Conservation (phyloP, 2,329 filamentous ascomycete species). For the Diaporthe capsici region DNA sequence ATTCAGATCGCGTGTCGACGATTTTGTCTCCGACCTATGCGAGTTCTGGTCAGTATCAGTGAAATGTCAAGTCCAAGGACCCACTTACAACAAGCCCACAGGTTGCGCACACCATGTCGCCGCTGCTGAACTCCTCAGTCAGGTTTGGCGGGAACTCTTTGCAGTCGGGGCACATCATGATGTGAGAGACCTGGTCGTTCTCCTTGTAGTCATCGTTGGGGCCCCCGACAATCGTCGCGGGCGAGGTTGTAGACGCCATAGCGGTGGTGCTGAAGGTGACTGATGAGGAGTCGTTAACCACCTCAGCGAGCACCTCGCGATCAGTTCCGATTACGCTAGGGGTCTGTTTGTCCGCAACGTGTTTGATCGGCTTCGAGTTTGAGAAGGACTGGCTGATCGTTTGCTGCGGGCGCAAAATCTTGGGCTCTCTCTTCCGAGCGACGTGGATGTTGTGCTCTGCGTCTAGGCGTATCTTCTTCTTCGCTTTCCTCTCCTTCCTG, state of each 20-base stretch:
- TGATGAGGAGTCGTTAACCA: conserved; percentile 42
- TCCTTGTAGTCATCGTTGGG: conserved; percentile 72
- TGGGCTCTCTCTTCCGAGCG: conserved; percentile 34
- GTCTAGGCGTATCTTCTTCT: conserved; percentile 39
- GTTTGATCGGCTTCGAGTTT: conserved; percentile 24
- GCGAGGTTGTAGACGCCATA: conserved; percentile 60
- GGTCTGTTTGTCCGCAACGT: conserved; percentile 17
- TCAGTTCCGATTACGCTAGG: conserved; percentile 13
- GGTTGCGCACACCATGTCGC: conserved; percentile 92
- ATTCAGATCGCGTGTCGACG: conserved; percentile 96
- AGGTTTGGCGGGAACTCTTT: conserved; percentile 92
- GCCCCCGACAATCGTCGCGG: conserved; percentile 50
- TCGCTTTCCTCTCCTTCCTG: conserved; percentile 47
- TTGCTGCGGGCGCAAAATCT: conserved; percentile 42
- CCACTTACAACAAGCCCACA: conserved; percentile 81
- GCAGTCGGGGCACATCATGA: conserved; percentile 91
- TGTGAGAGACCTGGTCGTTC: conserved; percentile 80
- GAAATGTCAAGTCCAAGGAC: no score
- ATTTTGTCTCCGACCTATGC: conserved; percentile 81
- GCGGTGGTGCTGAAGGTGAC: conserved; percentile 25
- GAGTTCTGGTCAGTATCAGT: not conserved
- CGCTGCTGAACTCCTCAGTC: conserved; percentile 91
- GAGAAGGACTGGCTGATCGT: conserved; percentile 40
- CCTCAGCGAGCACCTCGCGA: conserved; percentile 43
- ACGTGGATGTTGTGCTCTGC: conserved; percentile 36